Base-by-base conservation (phyloP, 768 basidiomycete species). In the Russula foetens region DNA sequence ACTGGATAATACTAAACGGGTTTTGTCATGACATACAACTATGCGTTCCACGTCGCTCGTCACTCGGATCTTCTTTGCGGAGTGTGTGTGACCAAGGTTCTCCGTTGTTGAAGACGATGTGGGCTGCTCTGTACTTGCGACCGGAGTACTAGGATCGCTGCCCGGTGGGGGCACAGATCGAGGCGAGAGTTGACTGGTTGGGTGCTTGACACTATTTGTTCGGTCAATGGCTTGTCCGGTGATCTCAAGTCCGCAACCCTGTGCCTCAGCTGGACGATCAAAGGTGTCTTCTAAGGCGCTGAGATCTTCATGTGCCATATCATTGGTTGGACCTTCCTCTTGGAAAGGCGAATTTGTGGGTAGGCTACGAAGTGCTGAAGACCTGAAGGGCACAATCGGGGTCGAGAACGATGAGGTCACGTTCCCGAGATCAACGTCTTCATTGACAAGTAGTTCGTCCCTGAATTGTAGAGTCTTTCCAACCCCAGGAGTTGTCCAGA, bases 1-100 rank as follows among this genome's bases (percentile, higher is more conserved):
- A 38, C 1, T 17, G 12, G 19, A 33, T 19, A 24, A 41, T 11
- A 24, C 33, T 35, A 28, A 12, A 38, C 7, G 24, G 6, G 14
- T n/a, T 41, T 31, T 45, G 15, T 47, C 19, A 26, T 19, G 19
- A 74, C 84, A 62, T 72, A 84, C 88, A 56, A 80, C 76, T 50
- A 88, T 84, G 39, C 75, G 76, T 64, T 90, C 87, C 24, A 87
- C 75, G 60, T 88, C 84, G 12, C 73, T 72, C 44, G 81, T 88
- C n/a, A 85, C 70, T 66, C 75, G 79, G 39, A 84, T 69, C 66
- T 77, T 81, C 46, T 67, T 68, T 28, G 65, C 51, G n/a, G 65
- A 62, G 11, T 60, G 28, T 7, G 63, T 45, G 29, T 24, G 50
- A 46, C 67, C 71, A 17, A 66, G 56, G 3, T 68, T 65, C 31